These are phyloP conservation scores for Astrocystis sublimbata DNA, from an alignment of 495 filamentous ascomycete genomes.

Conservation along the genomic window DNA sequence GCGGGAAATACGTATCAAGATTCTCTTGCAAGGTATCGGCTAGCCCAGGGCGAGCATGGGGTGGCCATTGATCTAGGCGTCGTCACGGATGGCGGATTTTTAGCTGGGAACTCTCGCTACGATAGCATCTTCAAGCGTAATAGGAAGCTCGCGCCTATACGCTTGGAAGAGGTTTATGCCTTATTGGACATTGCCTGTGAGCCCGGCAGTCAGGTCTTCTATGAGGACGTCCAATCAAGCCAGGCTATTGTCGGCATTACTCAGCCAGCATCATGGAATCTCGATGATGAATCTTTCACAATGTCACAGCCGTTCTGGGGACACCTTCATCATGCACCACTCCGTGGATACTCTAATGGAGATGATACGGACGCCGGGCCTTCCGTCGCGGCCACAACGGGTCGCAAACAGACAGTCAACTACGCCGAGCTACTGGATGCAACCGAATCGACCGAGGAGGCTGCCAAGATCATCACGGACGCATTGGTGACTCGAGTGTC, in stretches of 20 bases:
- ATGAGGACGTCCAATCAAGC: neutral
- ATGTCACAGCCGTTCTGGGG: constrained; percentile 18
- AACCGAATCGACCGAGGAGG: neutral
- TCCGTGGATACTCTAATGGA: neutral
- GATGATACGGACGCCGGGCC: neutral
- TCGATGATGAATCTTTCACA: constrained; percentile 3
- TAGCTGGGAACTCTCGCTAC: neutral
- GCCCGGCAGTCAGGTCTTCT: neutral
- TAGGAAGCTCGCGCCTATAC: neutral
- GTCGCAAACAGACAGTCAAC: neutral
- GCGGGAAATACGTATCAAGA: constrained; percentile 60
- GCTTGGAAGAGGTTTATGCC: constrained; percentile 11
- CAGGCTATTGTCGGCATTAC: constrained; percentile 14
- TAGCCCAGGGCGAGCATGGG: constrained; percentile 8
- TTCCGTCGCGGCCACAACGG: neutral
- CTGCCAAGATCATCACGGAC: constrained; percentile 5
- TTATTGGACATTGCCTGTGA: constrained; percentile 20
- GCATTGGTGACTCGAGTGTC: constrained; percentile 11
- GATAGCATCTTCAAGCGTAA: neutral
- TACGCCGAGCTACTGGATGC: neutral
- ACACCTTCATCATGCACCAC: constrained; percentile 13
- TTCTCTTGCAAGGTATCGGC: constrained; percentile 39
- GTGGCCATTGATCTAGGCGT: neutral
- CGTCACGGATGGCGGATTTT: constrained; percentile 3
- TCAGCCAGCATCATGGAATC: constrained; percentile 10